phyloP scores from a whole-genome alignment of 1,284 basidiomycete genomes.

The Marasmius fiardii region DNA sequence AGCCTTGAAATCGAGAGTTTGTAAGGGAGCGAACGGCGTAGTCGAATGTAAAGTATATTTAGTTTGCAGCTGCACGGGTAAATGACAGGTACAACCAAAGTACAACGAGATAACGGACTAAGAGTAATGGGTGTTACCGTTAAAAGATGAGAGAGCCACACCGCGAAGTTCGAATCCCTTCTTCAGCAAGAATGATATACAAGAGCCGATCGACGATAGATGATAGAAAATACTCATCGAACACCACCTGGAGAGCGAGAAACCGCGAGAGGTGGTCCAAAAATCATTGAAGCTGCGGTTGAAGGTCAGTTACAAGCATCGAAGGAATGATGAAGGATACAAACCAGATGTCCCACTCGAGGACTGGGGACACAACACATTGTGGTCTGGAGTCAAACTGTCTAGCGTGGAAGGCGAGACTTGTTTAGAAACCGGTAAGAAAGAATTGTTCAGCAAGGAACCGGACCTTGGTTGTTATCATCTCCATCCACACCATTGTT shows the following conservation, averaged over 20 bases:
- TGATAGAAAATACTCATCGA: no score
- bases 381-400: not conserved
- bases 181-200: no score
- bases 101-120: no score
- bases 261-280: not conserved
- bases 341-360: not conserved
- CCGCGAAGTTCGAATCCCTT: no score
- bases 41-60: not conserved
- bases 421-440: not conserved
- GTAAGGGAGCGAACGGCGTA: slow-evolving; percentile 5
- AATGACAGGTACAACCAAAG: no score
- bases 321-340: not conserved
- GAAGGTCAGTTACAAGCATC: not conserved
- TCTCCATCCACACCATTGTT: not conserved
- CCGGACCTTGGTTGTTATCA: not conserved
- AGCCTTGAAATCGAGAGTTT: slow-evolving; percentile 41
- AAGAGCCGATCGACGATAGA: no score
- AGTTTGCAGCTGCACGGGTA: no score
- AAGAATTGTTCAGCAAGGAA: not conserved
- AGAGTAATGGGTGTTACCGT: no score
- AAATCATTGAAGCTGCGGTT: not conserved
- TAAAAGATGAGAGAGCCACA: no score
- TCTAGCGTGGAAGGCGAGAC: not conserved
- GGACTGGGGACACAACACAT: not conserved
- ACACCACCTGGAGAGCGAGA: not conserved